Conservation (phyloP, 163 green algal genomes). For the Scenedesmus sp. region DNA sequence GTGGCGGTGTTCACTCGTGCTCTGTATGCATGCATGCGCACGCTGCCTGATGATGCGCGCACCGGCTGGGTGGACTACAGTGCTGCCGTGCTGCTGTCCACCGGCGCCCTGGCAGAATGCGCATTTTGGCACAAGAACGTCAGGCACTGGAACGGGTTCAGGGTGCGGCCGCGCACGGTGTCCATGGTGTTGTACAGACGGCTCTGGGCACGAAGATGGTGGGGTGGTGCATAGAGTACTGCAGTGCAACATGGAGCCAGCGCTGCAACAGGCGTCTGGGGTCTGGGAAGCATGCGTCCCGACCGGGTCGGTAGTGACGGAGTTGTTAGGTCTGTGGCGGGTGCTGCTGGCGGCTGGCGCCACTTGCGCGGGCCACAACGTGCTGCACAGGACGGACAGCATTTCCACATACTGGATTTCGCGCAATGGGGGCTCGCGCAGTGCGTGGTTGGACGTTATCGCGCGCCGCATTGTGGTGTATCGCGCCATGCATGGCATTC, state of each 20-base stretch:
- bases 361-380: not conserved
- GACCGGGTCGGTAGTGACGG: not conserved
- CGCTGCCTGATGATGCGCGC: not conserved
- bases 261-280: not conserved
- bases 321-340: constrained; percentile 18
- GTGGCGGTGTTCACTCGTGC: not conserved
- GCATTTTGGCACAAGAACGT: not conserved
- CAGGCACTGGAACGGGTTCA: not conserved
- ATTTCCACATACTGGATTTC: constrained; percentile 21
- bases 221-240: not conserved
- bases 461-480: constrained; percentile 18
- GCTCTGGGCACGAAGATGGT: not conserved
- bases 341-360: not conserved
- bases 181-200: not conserved
- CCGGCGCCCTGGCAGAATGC: not conserved
- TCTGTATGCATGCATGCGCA: not conserved
- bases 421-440: not conserved
- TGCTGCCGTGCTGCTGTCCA: not conserved
- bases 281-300: not conserved
- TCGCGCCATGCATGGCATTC: not conserved
- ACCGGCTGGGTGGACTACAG: not conserved
- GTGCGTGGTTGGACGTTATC: not conserved
- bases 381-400: constrained; percentile 30
- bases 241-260: not conserved
- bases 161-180: not conserved